Percentiles rank a stretch among this genome's conserved stretches.
Conservation (phyloP, 1,284 basidiomycete genomes). For the Boletus semigastroideus region DNA sequence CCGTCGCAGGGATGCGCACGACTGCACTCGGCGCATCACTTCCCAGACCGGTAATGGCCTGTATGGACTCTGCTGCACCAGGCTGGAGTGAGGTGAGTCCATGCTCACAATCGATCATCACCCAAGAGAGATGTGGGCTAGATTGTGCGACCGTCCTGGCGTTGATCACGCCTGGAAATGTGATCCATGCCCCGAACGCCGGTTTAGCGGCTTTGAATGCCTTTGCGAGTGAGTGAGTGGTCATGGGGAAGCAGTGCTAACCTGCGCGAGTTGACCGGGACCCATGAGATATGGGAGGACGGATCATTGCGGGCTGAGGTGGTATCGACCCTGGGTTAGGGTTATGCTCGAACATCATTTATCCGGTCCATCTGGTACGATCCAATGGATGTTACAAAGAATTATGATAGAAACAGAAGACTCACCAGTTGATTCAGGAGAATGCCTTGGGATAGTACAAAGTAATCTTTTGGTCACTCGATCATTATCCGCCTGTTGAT, state of each 20-base stretch:
- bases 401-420: too few relatives aligned
- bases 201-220: constrained; percentile 49
- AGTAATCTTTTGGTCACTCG: too few relatives aligned
- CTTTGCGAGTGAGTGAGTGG: constrained; percentile 46
- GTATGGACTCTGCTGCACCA: constrained; percentile 52
- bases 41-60: constrained; percentile 49
- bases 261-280: background rate
- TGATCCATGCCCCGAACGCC: constrained; percentile 76
- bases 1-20: constrained; percentile 62
- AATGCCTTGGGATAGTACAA: too few relatives aligned
- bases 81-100: constrained; percentile 55
- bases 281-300: background rate
- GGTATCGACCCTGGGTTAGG: too few relatives aligned
- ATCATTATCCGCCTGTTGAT: too few relatives aligned
- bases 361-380: too few relatives aligned
- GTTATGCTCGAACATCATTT: too few relatives aligned
- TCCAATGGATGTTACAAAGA: too few relatives aligned
- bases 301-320: background rate
- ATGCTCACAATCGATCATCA: constrained; percentile 66
- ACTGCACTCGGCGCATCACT: constrained; percentile 48
- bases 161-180: constrained; percentile 52
- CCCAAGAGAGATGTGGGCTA: constrained; percentile 57
- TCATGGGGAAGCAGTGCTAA: constrained; percentile 25
- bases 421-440: too few relatives aligned
- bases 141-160: constrained; percentile 56